Percentiles rank a stretch among this genome's conserved stretches.
These are phyloP conservation scores for Backusella australiensis DNA, from an alignment of 192 early-diverging fungal species.

Conservation along the genomic window DNA sequence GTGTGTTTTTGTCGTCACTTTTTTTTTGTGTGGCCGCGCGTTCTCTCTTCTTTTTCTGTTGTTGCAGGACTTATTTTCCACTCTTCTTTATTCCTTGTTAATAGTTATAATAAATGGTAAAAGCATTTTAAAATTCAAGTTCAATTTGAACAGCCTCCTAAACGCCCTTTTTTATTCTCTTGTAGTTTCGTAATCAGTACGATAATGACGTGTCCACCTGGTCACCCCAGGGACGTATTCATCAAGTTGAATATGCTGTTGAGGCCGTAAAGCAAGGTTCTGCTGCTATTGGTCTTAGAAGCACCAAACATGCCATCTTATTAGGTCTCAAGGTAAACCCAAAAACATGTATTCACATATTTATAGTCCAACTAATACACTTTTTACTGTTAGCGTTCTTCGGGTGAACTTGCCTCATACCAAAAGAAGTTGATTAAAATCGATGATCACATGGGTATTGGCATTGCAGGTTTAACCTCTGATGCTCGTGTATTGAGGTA, in stretches of 20 bases:
- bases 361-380: no score
- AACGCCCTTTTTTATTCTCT: conserved; percentile 50
- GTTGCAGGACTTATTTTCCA: background rate
- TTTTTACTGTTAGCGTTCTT: conserved; percentile 66
- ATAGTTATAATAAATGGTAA: background rate
- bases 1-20: background rate
- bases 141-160: no score
- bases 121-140: background rate
- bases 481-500: conserved; percentile 96
- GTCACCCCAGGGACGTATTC: conserved; percentile 97
- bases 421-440: conserved; percentile 95
- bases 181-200: conserved; percentile 85
- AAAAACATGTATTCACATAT: conserved; percentile 92
- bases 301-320: conserved; percentile 81
- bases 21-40: background rate
- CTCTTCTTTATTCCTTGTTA: background rate
- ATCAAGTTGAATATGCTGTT: conserved; percentile 98
- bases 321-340: conserved; percentile 88
- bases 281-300: conserved; percentile 89
- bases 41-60: background rate
- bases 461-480: conserved; percentile 94
- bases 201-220: conserved; percentile 97
- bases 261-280: conserved; percentile 99
- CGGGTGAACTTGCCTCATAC: conserved; percentile 94
- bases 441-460: conserved; percentile 96